Evolutionary conservation across 2,329 filamentous ascomycete species (phyloP), one percentile per base, ranked within the genome.

Genomic region (Sporothrix schenckii): DNA sequence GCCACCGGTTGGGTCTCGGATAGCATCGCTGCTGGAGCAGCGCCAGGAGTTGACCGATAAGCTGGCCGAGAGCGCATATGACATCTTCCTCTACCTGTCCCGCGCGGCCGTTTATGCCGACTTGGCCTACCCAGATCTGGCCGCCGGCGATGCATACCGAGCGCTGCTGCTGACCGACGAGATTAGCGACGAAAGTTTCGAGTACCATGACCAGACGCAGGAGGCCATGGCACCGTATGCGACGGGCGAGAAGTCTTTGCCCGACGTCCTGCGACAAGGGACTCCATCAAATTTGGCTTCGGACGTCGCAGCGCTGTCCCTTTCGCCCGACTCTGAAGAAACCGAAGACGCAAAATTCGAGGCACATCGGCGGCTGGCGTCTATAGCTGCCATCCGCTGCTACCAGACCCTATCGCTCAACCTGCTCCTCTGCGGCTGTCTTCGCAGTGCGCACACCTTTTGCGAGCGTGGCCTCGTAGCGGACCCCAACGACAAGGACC

Each of bases 91-190:
- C 9, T 90, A 89, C 74, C 82, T 92, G 69, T 85, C 90, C 73
- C 88, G 94, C 44, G 92, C 92, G 30, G 81, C 86, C 47, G 83
- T 91, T 54, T 89, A 97, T 79, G 86, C 89, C 19, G 83, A 88
- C 60, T 84, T 97, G 61, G 92, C 89, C 50, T 98, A 97, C 79
- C 92, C 93, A 0, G 95, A 99, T 79, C 87, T 99, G 52, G 93
- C 93, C 5, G 90, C 91, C 13, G 92, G 93, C 47, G 94, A 97
- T 82, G 92, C 93, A 5, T 98, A 98, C 78, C 90, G 91, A 69
- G 93, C 94, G 0, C 85, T 98, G n/a, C 86, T 97, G 4, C 83
- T 99, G 61, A 87, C 91, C 19, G 94, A 98, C 77, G 92, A 95
- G 74, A 86, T 93, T 49, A 80, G 85, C 73, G 90, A 95, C 70